Base-by-base conservation (phyloP, 768 basidiomycete genomes). In the Phanerodontia chrysosporium region DNA sequence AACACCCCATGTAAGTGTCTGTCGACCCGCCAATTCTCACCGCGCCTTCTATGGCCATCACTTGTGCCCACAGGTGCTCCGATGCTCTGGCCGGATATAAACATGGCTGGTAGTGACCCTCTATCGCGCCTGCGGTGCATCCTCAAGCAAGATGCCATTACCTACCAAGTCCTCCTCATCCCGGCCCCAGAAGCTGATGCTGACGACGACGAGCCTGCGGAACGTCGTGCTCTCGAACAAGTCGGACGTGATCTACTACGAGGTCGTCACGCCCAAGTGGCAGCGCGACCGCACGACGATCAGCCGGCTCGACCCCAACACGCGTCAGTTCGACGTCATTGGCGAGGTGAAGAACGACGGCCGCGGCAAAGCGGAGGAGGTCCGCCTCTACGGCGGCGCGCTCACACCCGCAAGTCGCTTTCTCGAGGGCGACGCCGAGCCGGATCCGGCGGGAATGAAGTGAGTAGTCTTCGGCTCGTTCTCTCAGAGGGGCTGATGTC, bases 221-320 rank as follows among this genome's bases (percentile, higher is more conserved):
- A 76, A 75, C 58, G 70, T 75, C 61, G 66, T 75, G 39, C 69
- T 77, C 51, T 70, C 77, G 39, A 76, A 73, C 57, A 66, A 59
- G 32, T 69, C 65, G 57, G 76, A 78, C 61, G 65, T 65, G 59
- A 66, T 74, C 55, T 75, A 74, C 69, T 78, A 73, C 58, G 77
- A 78, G 57, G 63, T 78, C 56, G 67, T 71, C 36, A 78, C 76
- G 30, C 75, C 73, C 18, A 66, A 69, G 44, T 74, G 75, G 76
- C 73, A 72, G 51, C 64, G 68, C 7, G 60, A 68, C 45, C 39
- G 63, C 62, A 78, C 77, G 61, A 72, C 66, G 53, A 62, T 78
- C 44, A 64, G 64, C 44, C 66, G 71, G 51, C 67, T 75, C 24
- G 70, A 76, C 62, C 49, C 65, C 4, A 67, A 66, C 44, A 70